Percentiles rank a stretch among this genome's conserved stretches.
These are phyloP conservation scores for Nakazawaea pomicola DNA, from an alignment of 805 yeast species.

Conservation along the genomic window DNA sequence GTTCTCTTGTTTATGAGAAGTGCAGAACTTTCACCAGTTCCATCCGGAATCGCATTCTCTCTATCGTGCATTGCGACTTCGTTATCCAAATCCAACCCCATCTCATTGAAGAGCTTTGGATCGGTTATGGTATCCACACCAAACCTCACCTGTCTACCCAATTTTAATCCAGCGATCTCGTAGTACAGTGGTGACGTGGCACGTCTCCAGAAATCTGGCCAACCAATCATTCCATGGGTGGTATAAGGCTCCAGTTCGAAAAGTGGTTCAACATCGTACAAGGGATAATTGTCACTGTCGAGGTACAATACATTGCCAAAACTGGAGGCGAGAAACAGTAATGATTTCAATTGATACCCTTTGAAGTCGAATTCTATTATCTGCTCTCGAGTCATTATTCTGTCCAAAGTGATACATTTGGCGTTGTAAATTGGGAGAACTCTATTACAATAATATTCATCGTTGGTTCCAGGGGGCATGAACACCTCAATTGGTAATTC, in stretches of 20 bases:
- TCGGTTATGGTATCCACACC: conserved; percentile 12
- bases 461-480: conserved; percentile 29
- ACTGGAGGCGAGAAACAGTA: conserved; percentile 41
- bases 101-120: not conserved
- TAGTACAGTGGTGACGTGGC: conserved; percentile 73
- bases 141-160: conserved; percentile 25
- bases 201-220: conserved; percentile 91
- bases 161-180: conserved; percentile 55
- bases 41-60: conserved; percentile 52
- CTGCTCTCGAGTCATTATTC: conserved; percentile 25
- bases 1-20: conserved; percentile 45
- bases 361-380: conserved; percentile 18
- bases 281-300: conserved; percentile 44
- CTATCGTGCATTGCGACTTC: conserved; percentile 45
- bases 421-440: conserved; percentile 44
- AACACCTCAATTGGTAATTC: conserved; percentile 48
- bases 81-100: conserved; percentile 8
- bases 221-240: conserved; percentile 44
- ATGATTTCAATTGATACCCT: conserved; percentile 35
- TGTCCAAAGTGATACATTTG: conserved; percentile 35
- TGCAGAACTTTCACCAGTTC: conserved; percentile 59
- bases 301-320: conserved; percentile 40
- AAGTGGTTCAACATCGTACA: conserved; percentile 36
- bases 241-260: conserved; percentile 41
- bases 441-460: conserved; percentile 36